phyloP scores from a whole-genome alignment of 2,329 filamentous ascomycete species.

The Colletotrichum sp. region DNA sequence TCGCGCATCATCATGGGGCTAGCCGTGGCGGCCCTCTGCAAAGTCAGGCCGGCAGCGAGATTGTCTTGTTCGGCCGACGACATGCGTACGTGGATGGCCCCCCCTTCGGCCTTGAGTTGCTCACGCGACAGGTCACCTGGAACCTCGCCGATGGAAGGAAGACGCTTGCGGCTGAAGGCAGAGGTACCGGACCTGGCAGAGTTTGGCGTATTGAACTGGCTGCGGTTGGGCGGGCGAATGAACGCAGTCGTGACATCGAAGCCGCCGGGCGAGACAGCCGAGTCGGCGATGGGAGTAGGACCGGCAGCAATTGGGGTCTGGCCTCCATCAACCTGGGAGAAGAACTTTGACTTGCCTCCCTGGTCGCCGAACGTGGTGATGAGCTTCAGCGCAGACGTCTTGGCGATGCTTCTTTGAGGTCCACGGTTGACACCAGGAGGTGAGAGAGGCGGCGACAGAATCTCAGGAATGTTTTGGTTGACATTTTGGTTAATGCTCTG shows the following conservation, averaged over 20 bases:
- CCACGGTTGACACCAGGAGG: constrained; percentile 69
- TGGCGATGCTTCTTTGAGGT: constrained; percentile 69
- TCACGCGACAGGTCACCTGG: constrained; percentile 43
- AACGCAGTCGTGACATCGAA: constrained; percentile 71
- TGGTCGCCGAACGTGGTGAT: constrained; percentile 85
- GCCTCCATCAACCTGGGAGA: constrained; percentile 59
- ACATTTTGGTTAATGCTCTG: constrained; percentile 56
- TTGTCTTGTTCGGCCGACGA: constrained; percentile 47
- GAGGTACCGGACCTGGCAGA: constrained; percentile 66
- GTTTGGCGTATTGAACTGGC: constrained; percentile 72
- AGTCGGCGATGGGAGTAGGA: constrained; percentile 87
- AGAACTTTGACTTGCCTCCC: constrained; percentile 66
- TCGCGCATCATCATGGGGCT: constrained; percentile 69
- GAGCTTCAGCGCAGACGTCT: constrained; percentile 84
- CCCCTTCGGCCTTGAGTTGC: constrained; percentile 7
- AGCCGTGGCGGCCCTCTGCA: constrained; percentile 70
- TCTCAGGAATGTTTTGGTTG: constrained; percentile 60
- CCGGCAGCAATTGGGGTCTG: constrained; percentile 80
- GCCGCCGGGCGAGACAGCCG: constrained; percentile 74
- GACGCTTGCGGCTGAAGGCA: constrained; percentile 65
- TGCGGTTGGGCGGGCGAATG: constrained; percentile 69
- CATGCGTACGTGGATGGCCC: constrained; percentile 36
- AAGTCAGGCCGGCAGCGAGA: constrained; percentile 46
- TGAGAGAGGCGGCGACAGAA: constrained; percentile 75
- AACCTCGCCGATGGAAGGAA: constrained; percentile 80